These are phyloP conservation scores for Misopates orontium DNA, from an alignment of 257 asterid species.

Conservation along the genomic window DNA sequence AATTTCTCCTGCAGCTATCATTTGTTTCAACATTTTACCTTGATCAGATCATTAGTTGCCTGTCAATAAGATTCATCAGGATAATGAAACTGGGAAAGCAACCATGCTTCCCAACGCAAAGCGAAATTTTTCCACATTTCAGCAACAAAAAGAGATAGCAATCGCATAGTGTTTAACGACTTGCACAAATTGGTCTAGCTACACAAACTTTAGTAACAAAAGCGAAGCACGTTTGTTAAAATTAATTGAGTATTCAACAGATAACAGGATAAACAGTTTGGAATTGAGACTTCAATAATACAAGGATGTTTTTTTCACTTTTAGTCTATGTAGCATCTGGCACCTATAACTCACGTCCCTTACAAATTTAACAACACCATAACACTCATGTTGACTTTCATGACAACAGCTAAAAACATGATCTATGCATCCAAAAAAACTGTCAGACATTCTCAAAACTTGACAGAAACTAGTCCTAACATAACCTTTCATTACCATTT, in stretches of 20 bases:
- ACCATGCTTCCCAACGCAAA: neutral
- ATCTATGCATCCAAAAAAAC: too few relatives aligned
- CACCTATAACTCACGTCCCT: neutral
- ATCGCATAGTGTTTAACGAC: neutral
- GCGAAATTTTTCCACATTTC: neutral
- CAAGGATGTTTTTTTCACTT: neutral
- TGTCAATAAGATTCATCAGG: conserved; percentile 22
- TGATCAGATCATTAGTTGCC: conserved; percentile 23
- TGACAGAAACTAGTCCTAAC: too few relatives aligned
- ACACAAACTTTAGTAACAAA: neutral
- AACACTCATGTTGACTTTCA: neutral
- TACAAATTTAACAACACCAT: neutral
- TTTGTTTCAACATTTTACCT: conserved; percentile 23
- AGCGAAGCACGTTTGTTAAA: neutral
- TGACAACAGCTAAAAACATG: neutral
- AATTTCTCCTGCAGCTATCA: conserved; percentile 20
- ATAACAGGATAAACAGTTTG: neutral
- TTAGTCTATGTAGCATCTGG: neutral
- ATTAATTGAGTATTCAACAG: neutral
- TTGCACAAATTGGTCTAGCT: neutral
- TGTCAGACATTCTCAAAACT: too few relatives aligned
- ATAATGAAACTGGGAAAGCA: conserved; percentile 1
- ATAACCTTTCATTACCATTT: too few relatives aligned
- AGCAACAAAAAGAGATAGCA: neutral
- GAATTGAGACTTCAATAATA: neutral